Percentiles rank a stretch among this genome's conserved stretches.
Evolutionary conservation across 2,329 filamentous ascomycete genomes (phyloP).

Genomic region (Didymella keratinophila): DNA sequence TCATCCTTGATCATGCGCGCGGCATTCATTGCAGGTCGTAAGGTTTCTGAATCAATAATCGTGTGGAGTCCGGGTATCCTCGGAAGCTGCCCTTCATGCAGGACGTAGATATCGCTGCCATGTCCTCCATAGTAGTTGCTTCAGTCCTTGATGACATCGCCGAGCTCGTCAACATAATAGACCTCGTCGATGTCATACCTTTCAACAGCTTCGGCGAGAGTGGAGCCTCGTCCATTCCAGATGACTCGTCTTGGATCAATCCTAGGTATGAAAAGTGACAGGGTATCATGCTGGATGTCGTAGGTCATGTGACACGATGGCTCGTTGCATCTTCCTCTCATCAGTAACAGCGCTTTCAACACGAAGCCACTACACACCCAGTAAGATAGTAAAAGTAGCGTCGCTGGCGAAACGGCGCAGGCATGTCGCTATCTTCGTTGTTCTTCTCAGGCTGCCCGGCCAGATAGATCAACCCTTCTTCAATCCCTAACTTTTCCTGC

Average conservation of each 20-base stretch:
- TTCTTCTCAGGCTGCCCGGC: slow-evolving; percentile 59
- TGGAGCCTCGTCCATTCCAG: slow-evolving; percentile 70
- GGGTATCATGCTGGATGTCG: slow-evolving; percentile 65
- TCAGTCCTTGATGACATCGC: slow-evolving; percentile 44
- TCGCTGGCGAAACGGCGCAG: slow-evolving; percentile 64
- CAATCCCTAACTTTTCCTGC: slow-evolving; percentile 45
- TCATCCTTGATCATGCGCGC: slow-evolving; percentile 82
- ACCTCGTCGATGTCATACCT: slow-evolving; percentile 75
- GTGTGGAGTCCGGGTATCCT: slow-evolving; percentile 19
- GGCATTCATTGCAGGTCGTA: slow-evolving; percentile 77
- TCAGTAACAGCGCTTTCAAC: slow-evolving; percentile 15
- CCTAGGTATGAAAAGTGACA: slow-evolving; percentile 77
- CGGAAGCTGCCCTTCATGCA: slow-evolving; percentile 41
- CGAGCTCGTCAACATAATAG: slow-evolving; percentile 57
- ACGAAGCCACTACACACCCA: slow-evolving; percentile 48
- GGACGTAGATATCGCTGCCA: slow-evolving; percentile 43
- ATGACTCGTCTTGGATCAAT: slow-evolving; percentile 68
- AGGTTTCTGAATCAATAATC: slow-evolving; percentile 45
- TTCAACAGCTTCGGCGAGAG: slow-evolving; percentile 67
- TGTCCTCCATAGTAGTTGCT: slow-evolving; percentile 27
- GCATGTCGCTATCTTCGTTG: slow-evolving; percentile 67
- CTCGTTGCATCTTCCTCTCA: slow-evolving; percentile 52
- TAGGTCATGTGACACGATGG: slow-evolving; percentile 65
- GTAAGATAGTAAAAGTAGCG: slow-evolving; percentile 70
- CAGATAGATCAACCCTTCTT: slow-evolving; percentile 63